Conservation (phyloP, 192 early-diverging fungal genomes). For the Chytriomyces sp. region DNA sequence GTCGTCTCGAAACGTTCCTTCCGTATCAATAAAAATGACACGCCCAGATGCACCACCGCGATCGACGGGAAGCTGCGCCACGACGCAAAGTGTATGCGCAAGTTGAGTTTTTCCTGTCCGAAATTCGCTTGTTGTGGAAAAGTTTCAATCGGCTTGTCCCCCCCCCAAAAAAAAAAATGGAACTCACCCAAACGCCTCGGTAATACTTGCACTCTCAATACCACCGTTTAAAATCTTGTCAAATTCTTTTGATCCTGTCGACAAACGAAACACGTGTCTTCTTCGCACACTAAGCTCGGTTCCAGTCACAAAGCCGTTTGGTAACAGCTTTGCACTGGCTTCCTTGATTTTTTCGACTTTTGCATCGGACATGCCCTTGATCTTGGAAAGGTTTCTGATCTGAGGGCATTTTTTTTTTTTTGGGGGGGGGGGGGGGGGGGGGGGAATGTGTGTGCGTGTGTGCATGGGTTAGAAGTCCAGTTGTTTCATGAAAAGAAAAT, state of each 20-base stretch:
- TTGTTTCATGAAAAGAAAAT: neutral
- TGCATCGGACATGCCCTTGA: constrained; percentile 83
- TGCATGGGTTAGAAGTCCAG: no score
- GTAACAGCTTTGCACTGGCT: constrained; percentile 68
- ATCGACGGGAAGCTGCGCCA: constrained; percentile 68
- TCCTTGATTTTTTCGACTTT: constrained; percentile 91
- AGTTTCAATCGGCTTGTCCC: no score
- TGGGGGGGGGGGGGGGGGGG: no score
- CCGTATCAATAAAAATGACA: constrained; percentile 67
- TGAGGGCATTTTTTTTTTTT: no score
- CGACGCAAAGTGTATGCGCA: constrained; percentile 78
- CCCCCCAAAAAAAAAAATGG: no score
- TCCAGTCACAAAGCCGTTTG: constrained; percentile 72
- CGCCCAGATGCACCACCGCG: constrained; percentile 82
- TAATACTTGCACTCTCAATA: constrained; percentile 80
- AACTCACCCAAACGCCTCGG: constrained; percentile 87
- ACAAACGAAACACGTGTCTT: constrained; percentile 67
- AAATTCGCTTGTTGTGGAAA: constrained; percentile 59
- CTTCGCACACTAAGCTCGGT: constrained; percentile 58
- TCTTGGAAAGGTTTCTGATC: constrained; percentile 60
- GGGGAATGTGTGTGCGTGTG: neutral
- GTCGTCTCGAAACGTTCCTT: constrained; percentile 83
- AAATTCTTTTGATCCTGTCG: constrained; percentile 79
- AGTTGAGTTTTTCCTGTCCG: constrained; percentile 87
- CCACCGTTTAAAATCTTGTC: constrained; percentile 81